These are phyloP conservation scores for Alternaria dauci DNA, from an alignment of 2,329 filamentous ascomycete species.

Conservation along the genomic window DNA sequence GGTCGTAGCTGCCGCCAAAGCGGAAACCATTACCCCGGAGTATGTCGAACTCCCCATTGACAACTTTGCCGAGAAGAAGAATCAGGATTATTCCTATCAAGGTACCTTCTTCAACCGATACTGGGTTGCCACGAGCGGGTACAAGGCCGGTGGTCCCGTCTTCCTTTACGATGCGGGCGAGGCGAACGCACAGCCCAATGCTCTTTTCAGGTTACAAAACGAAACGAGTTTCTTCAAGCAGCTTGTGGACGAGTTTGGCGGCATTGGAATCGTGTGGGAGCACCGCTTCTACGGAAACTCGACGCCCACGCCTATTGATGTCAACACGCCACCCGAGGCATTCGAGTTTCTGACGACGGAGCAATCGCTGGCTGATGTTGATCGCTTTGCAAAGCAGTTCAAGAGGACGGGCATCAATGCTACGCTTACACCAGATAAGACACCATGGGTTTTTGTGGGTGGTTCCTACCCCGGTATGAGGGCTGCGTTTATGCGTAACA, in stretches of 20 bases:
- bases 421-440: conserved; percentile 46
- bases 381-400: conserved; percentile 52
- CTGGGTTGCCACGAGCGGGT: conserved; percentile 46
- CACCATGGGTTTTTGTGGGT: conserved; percentile 52
- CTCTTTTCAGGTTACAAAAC: conserved; percentile 38
- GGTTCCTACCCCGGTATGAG: conserved; percentile 51
- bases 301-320: conserved; percentile 42
- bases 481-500: conserved; percentile 50
- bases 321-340: conserved; percentile 43
- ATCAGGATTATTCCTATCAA: conserved; percentile 24
- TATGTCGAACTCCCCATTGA: conserved; percentile 49
- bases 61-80: conserved; percentile 43
- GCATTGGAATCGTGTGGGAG: conserved; percentile 53
- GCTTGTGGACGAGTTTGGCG: conserved; percentile 47
- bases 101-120: conserved; percentile 50
- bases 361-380: conserved; percentile 54
- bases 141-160: conserved; percentile 49
- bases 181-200: conserved; percentile 38
- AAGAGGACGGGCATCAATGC: conserved; percentile 45
- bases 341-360: conserved; percentile 52
- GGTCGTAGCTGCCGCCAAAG: neutral
- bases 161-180: conserved; percentile 53
- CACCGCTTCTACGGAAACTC: conserved; percentile 56
- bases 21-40: conserved; percentile 33
- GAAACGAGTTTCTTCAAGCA: conserved; percentile 48